Base-by-base conservation (phyloP, 1,284 basidiomycete genomes). In the Cutaneotrichosporon sp. region DNA sequence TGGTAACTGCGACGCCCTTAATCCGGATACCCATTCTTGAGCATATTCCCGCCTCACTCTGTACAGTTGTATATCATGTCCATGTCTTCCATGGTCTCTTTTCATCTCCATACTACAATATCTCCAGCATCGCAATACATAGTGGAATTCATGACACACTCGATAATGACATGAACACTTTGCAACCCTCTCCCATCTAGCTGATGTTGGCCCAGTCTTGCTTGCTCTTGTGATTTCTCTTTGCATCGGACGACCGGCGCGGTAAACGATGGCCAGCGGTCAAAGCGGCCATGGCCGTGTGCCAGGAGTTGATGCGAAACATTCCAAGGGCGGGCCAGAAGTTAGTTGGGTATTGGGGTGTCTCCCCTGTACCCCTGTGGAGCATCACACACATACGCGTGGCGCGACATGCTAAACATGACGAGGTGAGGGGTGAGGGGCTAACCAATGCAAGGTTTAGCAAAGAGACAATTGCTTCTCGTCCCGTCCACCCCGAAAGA, bases 1-100 rank as follows among this genome's bases (percentile, higher is more conserved):
- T 67, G 66, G 66, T 67, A 60, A 53, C 51, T 38, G 26, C 50
- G 21, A 38, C 47, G 21, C 50, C 40, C 40, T 31, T 38, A 26
- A 38, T 49, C 52, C 31, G 53, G 47, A 42, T 51, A 18, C 32
- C 46, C 21, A 30, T 36, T 56, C 56, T 58, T 58, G 50, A 32
- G 34, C 56, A 61, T 58, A 61, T 46, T 18, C 42, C 50, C 31
- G 38, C 55, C 40, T 42, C 52, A 52, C 57, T 51, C 63, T 67
- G 66, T 64, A 64, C 60, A 64, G 66, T 67, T 67, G 66, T 67
- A 67, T 62, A 64, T 64, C 66, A 50, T 66, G 61, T 63, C 62
- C 50, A 63, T 56, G 51, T 60, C 57, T 26, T 58, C 8, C 40
- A 58, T 58, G 42, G 46, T 57, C 40, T 46, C 40, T 58, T 62